Evolutionary conservation across 192 early-diverging fungal species (phyloP).

Genomic region (Backusella tarrabulga): DNA sequence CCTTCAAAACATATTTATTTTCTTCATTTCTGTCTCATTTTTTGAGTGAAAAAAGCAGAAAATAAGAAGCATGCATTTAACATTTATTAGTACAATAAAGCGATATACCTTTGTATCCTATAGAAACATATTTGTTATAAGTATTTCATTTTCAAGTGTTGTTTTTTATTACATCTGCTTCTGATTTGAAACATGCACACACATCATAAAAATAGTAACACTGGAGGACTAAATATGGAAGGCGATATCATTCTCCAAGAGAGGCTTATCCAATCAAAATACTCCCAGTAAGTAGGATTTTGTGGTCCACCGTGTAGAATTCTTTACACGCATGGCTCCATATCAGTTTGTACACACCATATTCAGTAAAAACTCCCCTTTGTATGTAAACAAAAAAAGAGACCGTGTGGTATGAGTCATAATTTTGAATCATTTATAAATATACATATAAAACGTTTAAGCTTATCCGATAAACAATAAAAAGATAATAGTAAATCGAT

Average conservation of each 20-base stretch:
- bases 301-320: no score
- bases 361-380: neutral
- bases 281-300: neutral
- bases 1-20: neutral
- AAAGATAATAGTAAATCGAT: no score
- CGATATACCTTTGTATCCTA: neutral
- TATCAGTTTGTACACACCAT: neutral
- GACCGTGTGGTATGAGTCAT: neutral
- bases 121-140: neutral
- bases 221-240: neutral
- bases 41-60: neutral
- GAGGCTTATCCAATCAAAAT: neutral
- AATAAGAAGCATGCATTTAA: neutral
- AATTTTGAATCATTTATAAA: neutral
- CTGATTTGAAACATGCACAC: neutral
- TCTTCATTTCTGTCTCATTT: neutral
- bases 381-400: neutral
- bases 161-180: neutral
- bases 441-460: neutral
- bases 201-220: neutral
- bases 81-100: neutral
- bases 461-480: no score
- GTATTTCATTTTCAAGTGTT: neutral
- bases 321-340: no score
- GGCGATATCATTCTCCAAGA: neutral